Percentiles rank a stretch among this genome's conserved stretches.
These are phyloP conservation scores for Dysphania ambrosioides DNA, from an alignment of 148 eudicot species.

Conservation along the genomic window DNA sequence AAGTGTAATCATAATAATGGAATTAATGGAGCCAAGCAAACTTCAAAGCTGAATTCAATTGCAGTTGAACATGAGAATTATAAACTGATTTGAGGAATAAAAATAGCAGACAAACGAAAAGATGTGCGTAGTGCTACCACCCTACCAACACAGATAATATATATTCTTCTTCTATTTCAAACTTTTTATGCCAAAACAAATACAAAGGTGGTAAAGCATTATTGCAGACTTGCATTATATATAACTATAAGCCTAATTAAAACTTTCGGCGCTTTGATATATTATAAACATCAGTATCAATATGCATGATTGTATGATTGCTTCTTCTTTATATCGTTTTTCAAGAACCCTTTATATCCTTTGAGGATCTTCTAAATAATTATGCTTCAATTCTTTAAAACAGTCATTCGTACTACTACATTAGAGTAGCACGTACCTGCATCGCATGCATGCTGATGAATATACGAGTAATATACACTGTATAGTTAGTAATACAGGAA, in stretches of 20 bases:
- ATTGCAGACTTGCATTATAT: too few relatives aligned
- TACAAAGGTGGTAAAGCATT: not conserved
- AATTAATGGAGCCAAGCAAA: too few relatives aligned
- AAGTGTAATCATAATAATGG: too few relatives aligned
- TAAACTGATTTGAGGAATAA: not conserved
- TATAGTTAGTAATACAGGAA: too few relatives aligned
- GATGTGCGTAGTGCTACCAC: not conserved
- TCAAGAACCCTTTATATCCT: not conserved
- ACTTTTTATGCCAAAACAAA: not conserved
- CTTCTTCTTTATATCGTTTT: not conserved
- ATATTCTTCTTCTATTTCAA: not conserved
- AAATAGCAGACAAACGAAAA: not conserved
- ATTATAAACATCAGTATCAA: not conserved
- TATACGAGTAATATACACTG: too few relatives aligned
- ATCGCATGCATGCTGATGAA: too few relatives aligned
- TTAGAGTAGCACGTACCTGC: too few relatives aligned
- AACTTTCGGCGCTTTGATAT: conserved; percentile 5
- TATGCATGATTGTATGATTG: not conserved
- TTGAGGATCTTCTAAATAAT: not conserved
- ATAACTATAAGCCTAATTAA: not conserved
- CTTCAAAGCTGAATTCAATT: not conserved
- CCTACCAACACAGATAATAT: not conserved
- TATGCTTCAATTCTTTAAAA: not conserved
- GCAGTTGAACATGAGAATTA: not conserved
- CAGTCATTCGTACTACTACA: not conserved